Base-by-base conservation (phyloP, 1,139 yeast genomes). In the Taiozyma onychis region DNA sequence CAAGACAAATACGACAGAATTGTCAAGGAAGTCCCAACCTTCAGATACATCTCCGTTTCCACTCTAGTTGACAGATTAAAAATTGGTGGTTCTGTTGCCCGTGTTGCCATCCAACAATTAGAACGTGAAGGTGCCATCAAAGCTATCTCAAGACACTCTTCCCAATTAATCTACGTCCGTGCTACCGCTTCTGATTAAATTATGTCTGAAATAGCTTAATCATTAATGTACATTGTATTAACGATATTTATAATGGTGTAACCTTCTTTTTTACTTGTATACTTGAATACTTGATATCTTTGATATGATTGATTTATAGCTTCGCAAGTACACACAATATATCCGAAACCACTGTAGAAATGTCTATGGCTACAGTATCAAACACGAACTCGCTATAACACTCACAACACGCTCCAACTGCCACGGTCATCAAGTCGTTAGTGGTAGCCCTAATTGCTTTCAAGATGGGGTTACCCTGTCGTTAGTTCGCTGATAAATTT, bases 1-100 rank as follows among this genome's bases (percentile, higher is more conserved):
- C 97, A 95, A 82, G 96, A 93, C 68, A 88, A 91, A 76, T 90
- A 87, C 82, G 99, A 93, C 95, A 89, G 97, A 83, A 88, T 93
- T 81, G 77, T 90, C 81, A 95, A 93, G 88, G 99, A 95, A 74
- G 97, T 93, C 60, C 97, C 98, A 80, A 88, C 97, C 67, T 93
- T 86, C 95, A 93, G 95, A 85, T 90, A 83, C 76, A 96, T 93
- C 66, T 88, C 99, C 60, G 97, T 93, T 67, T 91, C 98, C 61
- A 97, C 93, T 65, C 84, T 93, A 70, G 99, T 93, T 71, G 99
- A 93, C 80, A 91, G 99, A 84, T 85, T 95, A 77, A 93, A 95
- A 95, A 81, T 93, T 70, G 96, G 96, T 81, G 99, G 99, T 76
- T 91, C 99, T 61, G 70, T 93, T 71, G 99, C 99, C 70, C 91